Evolutionary conservation across 441 rosid species (phyloP).

Genomic region (Codiaeum variegatum): DNA sequence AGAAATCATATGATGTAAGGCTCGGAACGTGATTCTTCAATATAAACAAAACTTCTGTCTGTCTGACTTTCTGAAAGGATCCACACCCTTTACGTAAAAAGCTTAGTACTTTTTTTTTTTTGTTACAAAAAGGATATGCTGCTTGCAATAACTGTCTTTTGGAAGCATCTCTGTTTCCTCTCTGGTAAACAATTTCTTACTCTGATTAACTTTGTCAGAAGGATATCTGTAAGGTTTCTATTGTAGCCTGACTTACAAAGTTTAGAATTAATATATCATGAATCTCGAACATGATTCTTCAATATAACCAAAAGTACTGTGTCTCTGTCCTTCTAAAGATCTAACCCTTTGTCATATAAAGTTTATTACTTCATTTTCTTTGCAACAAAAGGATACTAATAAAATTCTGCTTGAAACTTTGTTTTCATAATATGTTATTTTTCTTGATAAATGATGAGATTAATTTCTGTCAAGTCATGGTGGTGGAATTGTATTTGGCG

Average conservation of each 20-base stretch:
- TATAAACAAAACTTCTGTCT: neutral
- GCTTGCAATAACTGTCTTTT: too few relatives aligned
- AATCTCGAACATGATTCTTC: neutral
- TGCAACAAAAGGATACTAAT: neutral
- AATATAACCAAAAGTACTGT: neutral
- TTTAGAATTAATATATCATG: neutral
- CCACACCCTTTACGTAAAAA: too few relatives aligned
- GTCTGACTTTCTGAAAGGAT: neutral
- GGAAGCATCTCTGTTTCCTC: neutral
- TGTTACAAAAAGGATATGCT: neutral
- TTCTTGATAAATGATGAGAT: neutral
- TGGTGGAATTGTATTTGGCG: neutral
- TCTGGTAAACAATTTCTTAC: neutral
- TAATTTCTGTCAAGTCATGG: neutral
- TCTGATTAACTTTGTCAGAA: neutral
- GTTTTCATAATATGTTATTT: neutral
- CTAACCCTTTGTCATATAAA: neutral
- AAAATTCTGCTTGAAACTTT: neutral
- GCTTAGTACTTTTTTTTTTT: neutral
- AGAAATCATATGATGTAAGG: neutral
- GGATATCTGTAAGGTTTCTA: neutral
- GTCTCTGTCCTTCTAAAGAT: neutral
- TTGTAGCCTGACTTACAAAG: neutral
- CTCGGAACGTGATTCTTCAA: neutral
- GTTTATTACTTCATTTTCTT: neutral